Conservation (phyloP, 768 basidiomycete genomes). For the Chalciporus piperatus region DNA sequence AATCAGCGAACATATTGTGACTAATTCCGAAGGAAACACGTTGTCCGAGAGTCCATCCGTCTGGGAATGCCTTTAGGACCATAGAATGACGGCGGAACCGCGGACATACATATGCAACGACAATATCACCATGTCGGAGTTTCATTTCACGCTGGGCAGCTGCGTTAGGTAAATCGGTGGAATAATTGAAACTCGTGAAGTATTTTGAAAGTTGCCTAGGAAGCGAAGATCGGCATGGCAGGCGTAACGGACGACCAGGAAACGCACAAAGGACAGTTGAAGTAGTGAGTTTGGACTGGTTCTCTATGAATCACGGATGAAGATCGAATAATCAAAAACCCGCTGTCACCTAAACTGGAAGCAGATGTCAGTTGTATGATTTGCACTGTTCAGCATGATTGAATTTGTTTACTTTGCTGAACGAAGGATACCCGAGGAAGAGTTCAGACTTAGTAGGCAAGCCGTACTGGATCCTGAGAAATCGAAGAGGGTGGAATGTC, state of each 20-base stretch:
- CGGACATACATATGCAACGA: constrained; percentile 46
- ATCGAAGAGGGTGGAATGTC: neutral
- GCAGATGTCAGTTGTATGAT: constrained; percentile 6
- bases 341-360: constrained; percentile 73
- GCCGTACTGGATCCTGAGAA: constrained; percentile 78
- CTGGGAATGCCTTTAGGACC: constrained; percentile 28
- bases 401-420: constrained; percentile 64
- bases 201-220: constrained; percentile 33
- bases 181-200: constrained; percentile 26
- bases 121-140: constrained; percentile 51
- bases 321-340: constrained; percentile 68
- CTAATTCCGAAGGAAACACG: constrained; percentile 65
- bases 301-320: constrained; percentile 56
- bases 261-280: constrained; percentile 33
- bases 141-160: constrained; percentile 46
- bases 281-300: constrained; percentile 32
- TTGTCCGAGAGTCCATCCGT: constrained; percentile 58
- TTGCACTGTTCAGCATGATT: neutral
- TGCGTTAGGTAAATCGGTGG: constrained; percentile 38
- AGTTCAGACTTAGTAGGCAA: constrained; percentile 70
- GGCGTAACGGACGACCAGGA: neutral
- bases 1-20: constrained; percentile 65
- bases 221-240: neutral
- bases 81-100: neutral
- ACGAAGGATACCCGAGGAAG: constrained; percentile 69